These are phyloP conservation scores for Rhizopogon rudus DNA, from an alignment of 768 basidiomycete species.

Conservation along the genomic window DNA sequence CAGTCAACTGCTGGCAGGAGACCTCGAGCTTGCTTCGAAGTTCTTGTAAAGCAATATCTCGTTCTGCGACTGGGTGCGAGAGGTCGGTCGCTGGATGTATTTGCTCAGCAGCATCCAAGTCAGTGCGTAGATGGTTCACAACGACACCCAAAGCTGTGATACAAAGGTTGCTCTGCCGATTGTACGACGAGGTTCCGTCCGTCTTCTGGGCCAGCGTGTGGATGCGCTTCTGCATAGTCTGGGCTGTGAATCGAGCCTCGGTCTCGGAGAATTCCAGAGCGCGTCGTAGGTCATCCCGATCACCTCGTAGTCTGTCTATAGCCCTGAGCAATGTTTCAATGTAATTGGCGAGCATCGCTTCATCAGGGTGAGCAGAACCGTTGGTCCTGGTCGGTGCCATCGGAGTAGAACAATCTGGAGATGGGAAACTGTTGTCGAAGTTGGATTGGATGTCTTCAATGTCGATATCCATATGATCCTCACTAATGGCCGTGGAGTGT, in stretches of 20 bases:
- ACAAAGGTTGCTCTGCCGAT: constrained; percentile 21
- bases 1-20: constrained; percentile 31
- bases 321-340: constrained; percentile 57
- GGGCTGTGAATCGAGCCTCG: constrained; percentile 60
- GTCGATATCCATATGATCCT: constrained; percentile 3
- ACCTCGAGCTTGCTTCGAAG: constrained; percentile 29
- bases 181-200: neutral
- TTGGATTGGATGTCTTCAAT: neutral
- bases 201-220: constrained; percentile 22
- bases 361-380: constrained; percentile 6
- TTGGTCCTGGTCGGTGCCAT: neutral
- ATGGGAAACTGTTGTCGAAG: neutral
- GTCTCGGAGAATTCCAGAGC: constrained; percentile 64
- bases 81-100: constrained; percentile 6
- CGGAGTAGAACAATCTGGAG: neutral
- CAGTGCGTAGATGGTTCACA: constrained; percentile 32
- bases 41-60: constrained; percentile 13
- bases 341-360: constrained; percentile 29
- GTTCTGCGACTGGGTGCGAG: constrained; percentile 12
- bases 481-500: neutral
- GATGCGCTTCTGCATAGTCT: constrained; percentile 52
- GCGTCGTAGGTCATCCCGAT: constrained; percentile 58
- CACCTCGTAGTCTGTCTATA: constrained; percentile 60
- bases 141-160: constrained; percentile 33
- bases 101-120: constrained; percentile 9